Evolutionary conservation across 225 moss, liverwort and hornwort genomes (phyloP), one percentile per base, ranked within the genome.

Genomic region (Asterella californica): DNA sequence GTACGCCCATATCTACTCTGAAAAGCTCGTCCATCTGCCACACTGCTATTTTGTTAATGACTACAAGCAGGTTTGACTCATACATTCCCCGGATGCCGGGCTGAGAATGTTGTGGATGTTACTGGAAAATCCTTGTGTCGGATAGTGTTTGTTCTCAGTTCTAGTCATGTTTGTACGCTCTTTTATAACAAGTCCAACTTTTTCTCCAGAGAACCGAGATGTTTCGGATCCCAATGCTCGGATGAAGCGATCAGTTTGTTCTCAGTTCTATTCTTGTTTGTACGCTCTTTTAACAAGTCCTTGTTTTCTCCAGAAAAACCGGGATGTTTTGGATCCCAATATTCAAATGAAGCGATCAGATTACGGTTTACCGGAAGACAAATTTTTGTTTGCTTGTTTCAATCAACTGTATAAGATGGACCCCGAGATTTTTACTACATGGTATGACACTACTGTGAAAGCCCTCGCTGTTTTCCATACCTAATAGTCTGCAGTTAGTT

Each of bases 331-430:
- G 83, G 99, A 99, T 81, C 89, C 91, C 61, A 82, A 61, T 12
- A 80, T 46, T 72, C 88, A 80, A 77, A 83, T 93, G 85, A 92
- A 93, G 83, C 92, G 95, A 75, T 89, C 93, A 60, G 95, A 93
- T 79, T 99, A 95, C 60, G 90, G 89, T 72, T 81, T 99, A 63
- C 99, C 99, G 2, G 99, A 99, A 81, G 94, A 92, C 84, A 95
- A 91, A 76, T 92, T 95, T 79, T 82, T 99, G 53, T 99, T 99
- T 78, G 99, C 95, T 52, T 99, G 99, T 89, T 99, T 99, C 84
- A 99, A 99, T 84, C 99, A 99, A 83, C 86, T 99, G 34, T 99
- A 99, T 87, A 99, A 99, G 90, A 99, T 99, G 99, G 93, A 99
- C 83, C 93, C 95, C 36, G 99, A 95, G 62, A 92, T 99, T 27